These are phyloP conservation scores for Eimeria maxima DNA, from an alignment of 169 alveolate genomes.

Conservation along the genomic window DNA sequence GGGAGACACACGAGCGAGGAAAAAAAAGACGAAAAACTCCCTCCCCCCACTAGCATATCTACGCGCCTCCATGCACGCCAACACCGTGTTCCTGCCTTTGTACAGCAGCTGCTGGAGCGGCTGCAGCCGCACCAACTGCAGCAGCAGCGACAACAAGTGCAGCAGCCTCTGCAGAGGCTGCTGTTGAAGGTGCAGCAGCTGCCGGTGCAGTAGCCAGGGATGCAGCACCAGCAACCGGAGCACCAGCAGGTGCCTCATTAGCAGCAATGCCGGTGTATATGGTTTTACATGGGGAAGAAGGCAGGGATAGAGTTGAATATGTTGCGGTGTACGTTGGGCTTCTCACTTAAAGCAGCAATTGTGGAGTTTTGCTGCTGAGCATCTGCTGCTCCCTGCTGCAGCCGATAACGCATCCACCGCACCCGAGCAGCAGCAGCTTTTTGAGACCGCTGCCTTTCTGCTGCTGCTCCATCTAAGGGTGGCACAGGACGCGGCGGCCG, in stretches of 20 bases:
- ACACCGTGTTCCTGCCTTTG: neutral
- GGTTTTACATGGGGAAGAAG: constrained; percentile 18
- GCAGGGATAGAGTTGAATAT: constrained; percentile 10
- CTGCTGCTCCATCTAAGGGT: constrained; percentile 45
- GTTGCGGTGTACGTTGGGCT: neutral
- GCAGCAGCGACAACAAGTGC: neutral
- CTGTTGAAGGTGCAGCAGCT: neutral
- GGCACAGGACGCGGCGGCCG: neutral
- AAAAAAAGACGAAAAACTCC: too few species aligned
- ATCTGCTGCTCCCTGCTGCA: constrained; percentile 70
- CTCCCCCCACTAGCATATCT: too few species aligned
- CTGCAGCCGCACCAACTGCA: neutral
- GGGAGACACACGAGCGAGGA: too few species aligned
- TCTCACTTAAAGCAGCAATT: neutral
- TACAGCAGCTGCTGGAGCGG: neutral
- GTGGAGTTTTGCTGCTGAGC: constrained; percentile 43
- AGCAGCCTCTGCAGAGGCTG: neutral
- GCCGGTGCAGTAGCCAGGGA: neutral
- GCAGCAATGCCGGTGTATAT: neutral
- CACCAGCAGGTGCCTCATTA: neutral
- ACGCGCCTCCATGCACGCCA: too few species aligned
- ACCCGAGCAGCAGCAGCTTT: constrained; percentile 68
- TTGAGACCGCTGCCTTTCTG: constrained; percentile 35
- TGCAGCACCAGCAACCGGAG: neutral
- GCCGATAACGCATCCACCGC: constrained; percentile 49